These are phyloP conservation scores for Fraxinus dipetala DNA, from an alignment of 305 asterid species.

Conservation along the genomic window DNA sequence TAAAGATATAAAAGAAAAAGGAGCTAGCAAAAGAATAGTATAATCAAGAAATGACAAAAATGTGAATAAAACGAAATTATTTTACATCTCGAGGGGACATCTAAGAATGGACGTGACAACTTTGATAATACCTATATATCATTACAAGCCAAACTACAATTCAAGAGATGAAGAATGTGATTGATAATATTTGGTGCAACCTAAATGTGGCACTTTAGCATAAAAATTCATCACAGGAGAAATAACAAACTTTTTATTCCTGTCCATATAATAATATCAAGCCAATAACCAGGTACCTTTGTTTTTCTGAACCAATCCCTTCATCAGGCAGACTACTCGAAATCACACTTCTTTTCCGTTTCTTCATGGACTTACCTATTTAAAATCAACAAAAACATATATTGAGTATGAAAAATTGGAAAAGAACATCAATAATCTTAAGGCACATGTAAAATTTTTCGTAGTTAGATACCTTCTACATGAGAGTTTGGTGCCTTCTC, in stretches of 20 bases:
- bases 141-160: neutral
- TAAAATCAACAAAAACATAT: constrained; percentile 20
- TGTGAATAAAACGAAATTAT: neutral
- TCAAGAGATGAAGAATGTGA: neutral
- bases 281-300: constrained; percentile 44
- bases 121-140: neutral
- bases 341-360: constrained; percentile 31
- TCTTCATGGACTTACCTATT: constrained; percentile 33
- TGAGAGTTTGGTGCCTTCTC: constrained; percentile 37
- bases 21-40: neutral
- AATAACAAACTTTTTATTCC: neutral
- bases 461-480: constrained; percentile 48
- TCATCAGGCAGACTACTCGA: constrained; percentile 35
- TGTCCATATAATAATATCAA: neutral
- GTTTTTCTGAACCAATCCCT: constrained; percentile 58
- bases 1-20: neutral
- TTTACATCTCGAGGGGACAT: neutral
- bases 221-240: neutral
- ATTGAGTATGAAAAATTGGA: neutral
- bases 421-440: neutral
- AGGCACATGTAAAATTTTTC: constrained; percentile 9
- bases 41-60: neutral
- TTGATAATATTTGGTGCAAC: neutral
- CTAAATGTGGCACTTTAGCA: neutral
- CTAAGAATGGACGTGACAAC: neutral